These are phyloP conservation scores for Echinosophora koreensis DNA, from an alignment of 306 rosid genomes.

Conservation along the genomic window DNA sequence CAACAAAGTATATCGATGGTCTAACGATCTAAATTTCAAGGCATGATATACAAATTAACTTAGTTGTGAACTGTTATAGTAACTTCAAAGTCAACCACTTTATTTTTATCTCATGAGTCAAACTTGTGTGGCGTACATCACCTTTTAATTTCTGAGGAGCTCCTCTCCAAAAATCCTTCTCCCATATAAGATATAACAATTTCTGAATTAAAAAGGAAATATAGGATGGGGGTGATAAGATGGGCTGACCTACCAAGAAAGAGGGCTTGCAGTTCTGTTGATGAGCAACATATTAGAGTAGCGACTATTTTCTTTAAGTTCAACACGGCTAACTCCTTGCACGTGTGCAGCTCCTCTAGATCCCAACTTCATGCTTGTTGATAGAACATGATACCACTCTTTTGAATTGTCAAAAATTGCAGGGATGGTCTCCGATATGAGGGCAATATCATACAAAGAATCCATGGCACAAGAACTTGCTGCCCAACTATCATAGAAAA, in stretches of 20 bases:
- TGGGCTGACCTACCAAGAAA: conserved; percentile 69
- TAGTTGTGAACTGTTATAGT: background rate
- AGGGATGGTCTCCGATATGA: conserved; percentile 77
- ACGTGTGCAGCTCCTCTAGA: conserved; percentile 78
- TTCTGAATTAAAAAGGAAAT: conserved; percentile 5
- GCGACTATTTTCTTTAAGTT: conserved; percentile 67
- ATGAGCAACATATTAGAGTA: conserved; percentile 80
- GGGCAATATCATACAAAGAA: conserved; percentile 77
- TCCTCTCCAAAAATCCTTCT: conserved; percentile 21
- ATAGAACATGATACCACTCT: conserved; percentile 76
- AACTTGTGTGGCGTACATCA: background rate
- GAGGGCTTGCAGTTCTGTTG: conserved; percentile 93
- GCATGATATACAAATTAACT: conserved; percentile 22
- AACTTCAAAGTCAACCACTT: conserved; percentile 32
- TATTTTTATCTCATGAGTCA: conserved; percentile 12
- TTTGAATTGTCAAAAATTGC: conserved; percentile 92
- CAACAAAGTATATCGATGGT: background rate
- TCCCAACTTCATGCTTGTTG: conserved; percentile 85
- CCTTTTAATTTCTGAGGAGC: conserved; percentile 27
- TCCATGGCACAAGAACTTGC: conserved; percentile 88
- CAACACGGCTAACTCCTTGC: conserved; percentile 61
- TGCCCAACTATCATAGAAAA: conserved; percentile 73
- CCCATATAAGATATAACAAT: background rate
- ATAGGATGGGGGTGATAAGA: background rate
- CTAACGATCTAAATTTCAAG: background rate